Evolutionary conservation across 1,139 yeast species (phyloP).

Genomic region (Kodamaea arcana): DNA sequence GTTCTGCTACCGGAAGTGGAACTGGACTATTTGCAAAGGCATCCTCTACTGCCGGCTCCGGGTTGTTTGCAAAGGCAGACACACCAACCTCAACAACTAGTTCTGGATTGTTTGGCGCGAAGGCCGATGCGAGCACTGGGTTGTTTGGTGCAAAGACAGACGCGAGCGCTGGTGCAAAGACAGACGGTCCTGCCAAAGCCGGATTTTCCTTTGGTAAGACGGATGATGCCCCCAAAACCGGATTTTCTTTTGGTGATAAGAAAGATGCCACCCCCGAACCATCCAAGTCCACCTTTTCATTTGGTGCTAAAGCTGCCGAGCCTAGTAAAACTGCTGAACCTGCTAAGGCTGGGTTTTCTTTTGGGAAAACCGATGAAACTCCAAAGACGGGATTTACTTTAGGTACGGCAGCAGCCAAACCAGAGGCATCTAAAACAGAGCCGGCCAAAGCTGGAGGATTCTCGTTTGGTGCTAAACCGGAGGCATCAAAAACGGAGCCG

Average conservation of each 20-base stretch:
- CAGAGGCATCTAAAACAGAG: too few species aligned
- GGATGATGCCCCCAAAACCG: constrained; percentile 2
- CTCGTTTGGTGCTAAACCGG: constrained; percentile 23
- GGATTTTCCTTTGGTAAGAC: constrained; percentile 9
- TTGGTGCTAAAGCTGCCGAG: constrained; percentile 3
- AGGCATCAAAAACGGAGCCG: neutral
- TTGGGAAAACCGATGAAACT: constrained; percentile 12
- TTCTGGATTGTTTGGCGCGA: constrained; percentile 1
- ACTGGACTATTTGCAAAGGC: constrained; percentile 10
- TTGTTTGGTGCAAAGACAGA: constrained; percentile 7
- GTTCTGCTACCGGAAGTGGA: neutral
- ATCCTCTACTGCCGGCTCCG: constrained; percentile 11
- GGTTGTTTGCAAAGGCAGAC: constrained; percentile 11
- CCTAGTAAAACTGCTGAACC: constrained; percentile 16
- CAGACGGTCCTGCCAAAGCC: constrained; percentile 1
- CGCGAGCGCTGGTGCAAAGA: neutral
- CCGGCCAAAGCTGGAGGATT: constrained; percentile 13
- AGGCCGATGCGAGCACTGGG: constrained; percentile 2
- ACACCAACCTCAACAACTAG: neutral
- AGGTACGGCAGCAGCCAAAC: too few species aligned
- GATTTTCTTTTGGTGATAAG: constrained; percentile 7
- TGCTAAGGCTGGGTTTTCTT: constrained; percentile 10
- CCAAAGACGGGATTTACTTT: too few species aligned
- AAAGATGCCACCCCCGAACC: neutral
- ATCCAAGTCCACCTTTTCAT: constrained; percentile 5